Evolutionary conservation across 2,329 filamentous ascomycete genomes (phyloP).

Genomic region (Paradendryphiella salina): DNA sequence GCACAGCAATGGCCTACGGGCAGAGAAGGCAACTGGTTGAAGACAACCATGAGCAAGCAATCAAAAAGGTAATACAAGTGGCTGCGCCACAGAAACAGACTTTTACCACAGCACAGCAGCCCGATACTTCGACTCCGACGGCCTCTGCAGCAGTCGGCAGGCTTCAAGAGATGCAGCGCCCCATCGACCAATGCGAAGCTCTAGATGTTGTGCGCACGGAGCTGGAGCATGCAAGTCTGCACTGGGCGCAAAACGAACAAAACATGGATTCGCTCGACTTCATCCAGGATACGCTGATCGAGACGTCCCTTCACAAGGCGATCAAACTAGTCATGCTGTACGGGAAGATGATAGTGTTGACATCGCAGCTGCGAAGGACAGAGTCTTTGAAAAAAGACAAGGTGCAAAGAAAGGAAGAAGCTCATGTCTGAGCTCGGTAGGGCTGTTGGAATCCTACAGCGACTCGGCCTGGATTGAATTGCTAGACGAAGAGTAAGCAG

Average conservation of each 20-base stretch:
- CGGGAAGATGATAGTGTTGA: background rate
- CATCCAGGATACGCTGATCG: background rate
- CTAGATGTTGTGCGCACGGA: background rate
- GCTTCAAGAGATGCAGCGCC: background rate
- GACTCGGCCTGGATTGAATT: too few relatives aligned
- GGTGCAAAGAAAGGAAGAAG: too few relatives aligned
- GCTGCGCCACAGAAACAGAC: background rate
- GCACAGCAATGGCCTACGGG: too few relatives aligned
- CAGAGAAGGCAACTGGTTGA: too few relatives aligned
- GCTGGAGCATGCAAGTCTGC: background rate
- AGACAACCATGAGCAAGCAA: background rate
- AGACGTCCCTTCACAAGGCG: background rate
- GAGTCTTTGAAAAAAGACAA: too few relatives aligned
- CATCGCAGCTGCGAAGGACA: too few relatives aligned
- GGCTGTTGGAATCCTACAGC: too few relatives aligned
- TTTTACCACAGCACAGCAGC: background rate
- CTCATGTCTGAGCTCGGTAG: too few relatives aligned
- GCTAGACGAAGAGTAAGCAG: too few relatives aligned
- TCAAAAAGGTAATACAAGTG: background rate
- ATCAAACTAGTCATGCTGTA: background rate
- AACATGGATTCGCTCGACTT: background rate
- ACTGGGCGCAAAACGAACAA: background rate
- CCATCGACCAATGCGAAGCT: too few relatives aligned
- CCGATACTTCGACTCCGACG: background rate
- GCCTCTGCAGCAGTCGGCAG: background rate